phyloP scores from a whole-genome alignment of 139 green algal genomes.

The Chlorella sp. region DNA sequence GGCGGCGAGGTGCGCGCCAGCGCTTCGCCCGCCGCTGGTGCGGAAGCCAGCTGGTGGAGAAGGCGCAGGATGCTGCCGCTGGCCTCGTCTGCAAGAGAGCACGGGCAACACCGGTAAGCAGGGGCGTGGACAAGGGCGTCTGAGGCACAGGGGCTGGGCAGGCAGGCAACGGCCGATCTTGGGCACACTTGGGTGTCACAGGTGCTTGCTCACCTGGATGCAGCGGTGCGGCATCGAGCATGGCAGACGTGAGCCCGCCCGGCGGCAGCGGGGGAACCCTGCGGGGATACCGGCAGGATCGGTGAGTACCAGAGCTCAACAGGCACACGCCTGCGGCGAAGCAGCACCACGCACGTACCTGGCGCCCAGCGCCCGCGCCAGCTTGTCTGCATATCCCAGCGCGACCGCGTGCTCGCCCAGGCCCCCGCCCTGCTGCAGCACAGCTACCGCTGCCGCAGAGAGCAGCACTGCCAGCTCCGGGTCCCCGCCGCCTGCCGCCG shows the following conservation, averaged over 20 bases:
- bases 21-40: slow-evolving; percentile 52
- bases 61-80: slow-evolving; percentile 68
- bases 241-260: not conserved
- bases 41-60: slow-evolving; percentile 66
- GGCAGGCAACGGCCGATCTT: too few relatives aligned
- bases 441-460: slow-evolving; percentile 66
- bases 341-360: slow-evolving; percentile 9
- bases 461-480: slow-evolving; percentile 57
- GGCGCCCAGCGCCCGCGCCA: slow-evolving; percentile 54
- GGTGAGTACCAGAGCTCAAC: not conserved
- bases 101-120: too few relatives aligned
- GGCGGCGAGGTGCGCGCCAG: slow-evolving; percentile 54
- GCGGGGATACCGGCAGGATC: not conserved
- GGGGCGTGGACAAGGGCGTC: too few relatives aligned
- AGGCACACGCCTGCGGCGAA: not conserved
- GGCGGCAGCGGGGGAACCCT: slow-evolving; percentile 4
- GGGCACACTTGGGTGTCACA: too few relatives aligned
- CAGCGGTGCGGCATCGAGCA: slow-evolving; percentile 4
- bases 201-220: slow-evolving; percentile 23
- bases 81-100: slow-evolving; percentile 59
- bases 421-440: slow-evolving; percentile 59
- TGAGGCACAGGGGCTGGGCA: too few relatives aligned
- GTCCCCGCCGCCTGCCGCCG: not conserved
- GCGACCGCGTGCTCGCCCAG: slow-evolving; percentile 69
- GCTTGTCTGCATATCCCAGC: slow-evolving; percentile 65